Conservation (phyloP, 371 early-diverging fungal species). For the Lichtheimia hyalospora region DNA sequence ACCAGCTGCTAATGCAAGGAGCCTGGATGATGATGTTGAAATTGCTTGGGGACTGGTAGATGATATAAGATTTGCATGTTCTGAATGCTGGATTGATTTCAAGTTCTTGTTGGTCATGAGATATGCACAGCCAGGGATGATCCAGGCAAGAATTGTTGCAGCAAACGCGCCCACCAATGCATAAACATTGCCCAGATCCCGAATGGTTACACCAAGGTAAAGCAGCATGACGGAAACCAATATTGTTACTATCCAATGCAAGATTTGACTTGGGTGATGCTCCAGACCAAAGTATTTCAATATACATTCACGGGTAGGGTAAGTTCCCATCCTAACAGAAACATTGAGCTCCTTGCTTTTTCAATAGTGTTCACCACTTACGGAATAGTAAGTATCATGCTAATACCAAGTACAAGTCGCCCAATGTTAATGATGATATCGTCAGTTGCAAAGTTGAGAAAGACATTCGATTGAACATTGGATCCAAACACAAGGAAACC, state of each 20-base stretch:
- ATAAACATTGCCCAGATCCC: slow-evolving; percentile 52
- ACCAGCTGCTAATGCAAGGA: slow-evolving; percentile 30
- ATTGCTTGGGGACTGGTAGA: neutral
- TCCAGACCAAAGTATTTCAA: slow-evolving; percentile 59
- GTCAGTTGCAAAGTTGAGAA: slow-evolving; percentile 54
- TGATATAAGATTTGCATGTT: neutral
- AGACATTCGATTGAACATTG: slow-evolving; percentile 54
- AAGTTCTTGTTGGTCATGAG: slow-evolving; percentile 25
- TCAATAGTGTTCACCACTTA: slow-evolving; percentile 14
- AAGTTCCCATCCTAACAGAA: slow-evolving; percentile 38
- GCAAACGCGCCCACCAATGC: slow-evolving; percentile 57
- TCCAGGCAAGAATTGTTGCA: slow-evolving; percentile 57
- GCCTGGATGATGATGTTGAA: slow-evolving; percentile 1
- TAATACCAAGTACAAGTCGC: slow-evolving; percentile 52
- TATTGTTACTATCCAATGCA: slow-evolving; percentile 48
- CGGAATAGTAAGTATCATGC: slow-evolving; percentile 60
- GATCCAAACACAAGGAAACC: slow-evolving; percentile 58
- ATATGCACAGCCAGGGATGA: slow-evolving; percentile 54
- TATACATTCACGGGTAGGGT: slow-evolving; percentile 53
- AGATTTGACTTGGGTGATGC: slow-evolving; percentile 34
- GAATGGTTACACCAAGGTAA: slow-evolving; percentile 36
- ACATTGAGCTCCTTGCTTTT: neutral
- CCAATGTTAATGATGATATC: slow-evolving; percentile 57
- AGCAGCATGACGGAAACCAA: slow-evolving; percentile 34
- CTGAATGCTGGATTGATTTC: neutral